Base-by-base conservation (phyloP, 2,329 filamentous ascomycete genomes). In the Fusarium chaquense region DNA sequence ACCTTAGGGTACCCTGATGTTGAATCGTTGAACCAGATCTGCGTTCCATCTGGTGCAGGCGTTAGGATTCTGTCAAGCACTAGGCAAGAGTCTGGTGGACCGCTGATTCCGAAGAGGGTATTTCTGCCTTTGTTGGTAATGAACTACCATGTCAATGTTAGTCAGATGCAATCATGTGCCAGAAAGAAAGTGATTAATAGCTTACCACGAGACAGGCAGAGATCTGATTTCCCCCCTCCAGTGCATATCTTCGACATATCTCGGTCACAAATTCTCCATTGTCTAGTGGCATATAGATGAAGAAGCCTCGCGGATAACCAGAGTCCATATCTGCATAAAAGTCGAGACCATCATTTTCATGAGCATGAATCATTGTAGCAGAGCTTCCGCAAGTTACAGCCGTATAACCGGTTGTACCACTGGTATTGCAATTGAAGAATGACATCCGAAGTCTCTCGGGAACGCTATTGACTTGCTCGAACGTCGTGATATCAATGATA, bases 281-380 rank as follows among this genome's bases (percentile, higher is more conserved):
- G 3, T 67, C 59, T 16, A 67, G 63, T 41, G 63, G 51, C 66
- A 67, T 58, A 30, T 69, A 13, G n/a, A 47, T 35, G 1, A 64
- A 46, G 35, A 61, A 67, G 28, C 5, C 24, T 3, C 15, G 15
- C 15, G 15, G 33, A 9, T 35, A 18, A 18, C 15, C 33, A 35
- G 8, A 18, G 33, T 35, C 33, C 33, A 18, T 35, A 18, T 35
- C 15, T 9, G 1, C 15, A 9, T 35, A 18, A 9, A 35, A 35
- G 6, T 15, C 33, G 18, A 10, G 8, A 35, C 18, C 12, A 18
- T 18, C 33, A 35, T 35, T 18, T 15, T 18, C 16, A 1, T 64
- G 47, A 28, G 63, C 51, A 55, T 69, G 51, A 36, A 64, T 52
- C 41, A 20, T 47, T 30, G 24, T 6, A 22, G 49, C 35, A 2